Percentiles rank a stretch among this genome's conserved stretches.
Evolutionary conservation across 2,329 filamentous ascomycete species (phyloP).

Genomic region (Mycogone perniciosa): DNA sequence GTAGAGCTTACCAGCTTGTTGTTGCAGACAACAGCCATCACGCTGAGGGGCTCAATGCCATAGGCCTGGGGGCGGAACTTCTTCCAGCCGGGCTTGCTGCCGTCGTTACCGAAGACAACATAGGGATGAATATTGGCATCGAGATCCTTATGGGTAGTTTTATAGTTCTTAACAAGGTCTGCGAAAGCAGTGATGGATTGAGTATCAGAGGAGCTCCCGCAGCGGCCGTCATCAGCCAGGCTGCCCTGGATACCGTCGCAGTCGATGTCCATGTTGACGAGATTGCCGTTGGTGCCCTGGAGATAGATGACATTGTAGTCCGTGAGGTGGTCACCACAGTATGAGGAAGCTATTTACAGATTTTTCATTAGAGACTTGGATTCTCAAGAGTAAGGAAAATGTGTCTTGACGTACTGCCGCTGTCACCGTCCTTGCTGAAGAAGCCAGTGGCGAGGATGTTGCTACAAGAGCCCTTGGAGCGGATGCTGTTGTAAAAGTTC

Average conservation of each 20-base stretch:
- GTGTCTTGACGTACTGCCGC: constrained; percentile 25
- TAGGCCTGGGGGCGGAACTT: constrained; percentile 35
- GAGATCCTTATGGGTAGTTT: constrained; percentile 34
- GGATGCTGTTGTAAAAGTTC: constrained; percentile 35
- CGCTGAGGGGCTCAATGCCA: constrained; percentile 44
- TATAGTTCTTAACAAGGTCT: constrained; percentile 31
- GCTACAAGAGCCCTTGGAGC: constrained; percentile 31
- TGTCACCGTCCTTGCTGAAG: constrained; percentile 31
- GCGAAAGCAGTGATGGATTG: constrained; percentile 44
- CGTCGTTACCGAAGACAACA: constrained; percentile 47
- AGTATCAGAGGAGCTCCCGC: constrained; percentile 36
- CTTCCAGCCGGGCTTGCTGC: constrained; percentile 24
- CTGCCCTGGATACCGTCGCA: constrained; percentile 46
- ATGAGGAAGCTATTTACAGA: constrained; percentile 27
- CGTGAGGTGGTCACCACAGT: constrained; percentile 41
- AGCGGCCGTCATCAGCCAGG: constrained; percentile 37
- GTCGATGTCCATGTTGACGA: constrained; percentile 53
- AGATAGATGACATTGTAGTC: constrained; percentile 42
- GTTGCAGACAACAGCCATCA: constrained; percentile 50
- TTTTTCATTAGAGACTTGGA: background rate
- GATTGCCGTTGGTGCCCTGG: constrained; percentile 33
- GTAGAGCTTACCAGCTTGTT: constrained; percentile 33
- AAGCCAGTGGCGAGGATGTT: constrained; percentile 35
- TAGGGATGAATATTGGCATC: constrained; percentile 47
- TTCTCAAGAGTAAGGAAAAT: background rate